phyloP scores from a whole-genome alignment of 1,139 yeast species.

The Protomyces pachydermus region DNA sequence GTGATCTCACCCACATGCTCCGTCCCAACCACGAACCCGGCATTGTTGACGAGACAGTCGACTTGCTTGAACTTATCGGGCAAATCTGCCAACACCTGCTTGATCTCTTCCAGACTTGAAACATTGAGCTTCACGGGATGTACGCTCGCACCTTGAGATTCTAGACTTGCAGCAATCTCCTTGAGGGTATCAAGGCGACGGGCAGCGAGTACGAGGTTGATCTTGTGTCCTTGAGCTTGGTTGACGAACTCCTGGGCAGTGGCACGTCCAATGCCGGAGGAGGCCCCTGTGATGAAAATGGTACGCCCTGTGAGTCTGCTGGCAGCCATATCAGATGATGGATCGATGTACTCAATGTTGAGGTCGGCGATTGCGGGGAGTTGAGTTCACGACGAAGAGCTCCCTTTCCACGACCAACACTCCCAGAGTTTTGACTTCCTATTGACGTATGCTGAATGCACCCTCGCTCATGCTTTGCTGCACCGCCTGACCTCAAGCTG shows the following conservation, averaged over 20 bases:
- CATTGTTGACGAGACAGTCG: conserved; percentile 64
- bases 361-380: no score
- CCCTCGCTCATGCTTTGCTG: not conserved
- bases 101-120: conserved; percentile 48
- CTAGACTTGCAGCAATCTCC: conserved; percentile 48
- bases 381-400: no score
- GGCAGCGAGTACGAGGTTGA: conserved; percentile 64
- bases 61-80: conserved; percentile 41
- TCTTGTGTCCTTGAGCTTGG: conserved; percentile 53
- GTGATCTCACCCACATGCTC: conserved; percentile 58
- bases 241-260: conserved; percentile 68
- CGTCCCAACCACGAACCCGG: conserved; percentile 72
- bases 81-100: conserved; percentile 48
- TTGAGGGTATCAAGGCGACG: conserved; percentile 60
- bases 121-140: conserved; percentile 59
- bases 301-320: conserved; percentile 57
- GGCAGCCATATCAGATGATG: conserved; percentile 7
- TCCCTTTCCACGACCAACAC: no score
- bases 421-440: no score
- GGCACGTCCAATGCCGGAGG: conserved; percentile 44
- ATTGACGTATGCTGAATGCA: not conserved
- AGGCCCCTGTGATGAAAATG: conserved; percentile 67
- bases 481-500: not conserved
- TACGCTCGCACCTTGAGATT: conserved; percentile 44
- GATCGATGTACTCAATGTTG: no score